Evolutionary conservation across 2,329 filamentous ascomycete species (phyloP).

Genomic region (Chaetomiaceae sp.): DNA sequence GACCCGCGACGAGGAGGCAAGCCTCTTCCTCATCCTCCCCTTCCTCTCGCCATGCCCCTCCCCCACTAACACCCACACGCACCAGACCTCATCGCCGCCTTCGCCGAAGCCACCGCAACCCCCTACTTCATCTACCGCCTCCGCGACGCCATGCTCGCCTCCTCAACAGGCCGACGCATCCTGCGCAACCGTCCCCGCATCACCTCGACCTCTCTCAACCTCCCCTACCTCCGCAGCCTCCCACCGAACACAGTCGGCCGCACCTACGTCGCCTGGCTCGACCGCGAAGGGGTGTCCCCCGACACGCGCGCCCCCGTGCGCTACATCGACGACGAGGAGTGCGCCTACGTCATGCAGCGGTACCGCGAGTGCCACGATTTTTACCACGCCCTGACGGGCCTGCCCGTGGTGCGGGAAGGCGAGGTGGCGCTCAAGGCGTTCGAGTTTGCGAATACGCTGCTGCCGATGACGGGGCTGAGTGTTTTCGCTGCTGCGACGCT

Average conservation of each 20-base stretch:
- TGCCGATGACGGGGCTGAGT: constrained; percentile 92
- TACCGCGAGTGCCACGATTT: constrained; percentile 98
- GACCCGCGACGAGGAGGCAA: constrained; percentile 77
- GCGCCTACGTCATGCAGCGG: constrained; percentile 96
- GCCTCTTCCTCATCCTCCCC: constrained; percentile 3
- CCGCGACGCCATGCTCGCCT: constrained; percentile 82
- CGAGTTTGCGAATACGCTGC: constrained; percentile 88
- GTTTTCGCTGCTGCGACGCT: constrained; percentile 81
- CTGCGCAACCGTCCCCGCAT: constrained; percentile 86
- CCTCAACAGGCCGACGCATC: constrained; percentile 82
- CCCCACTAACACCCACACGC: not conserved
- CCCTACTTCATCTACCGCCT: constrained; percentile 94
- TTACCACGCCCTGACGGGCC: constrained; percentile 87
- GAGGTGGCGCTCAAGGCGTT: constrained; percentile 98
- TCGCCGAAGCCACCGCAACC: constrained; percentile 91
- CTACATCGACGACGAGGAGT: constrained; percentile 93
- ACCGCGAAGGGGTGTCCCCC: constrained; percentile 86
- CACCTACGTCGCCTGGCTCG: constrained; percentile 86
- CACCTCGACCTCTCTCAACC: constrained; percentile 64
- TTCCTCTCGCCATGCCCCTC: not conserved
- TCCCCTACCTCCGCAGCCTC: constrained; percentile 66
- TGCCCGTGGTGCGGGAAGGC: constrained; percentile 89
- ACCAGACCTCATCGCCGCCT: constrained; percentile 78
- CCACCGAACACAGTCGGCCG: constrained; percentile 72
- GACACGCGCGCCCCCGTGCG: constrained; percentile 79